Percentiles rank a stretch among this genome's conserved stretches.
phyloP scores from a whole-genome alignment of 352 stramenopile species.

The Pythium myriotylum region DNA sequence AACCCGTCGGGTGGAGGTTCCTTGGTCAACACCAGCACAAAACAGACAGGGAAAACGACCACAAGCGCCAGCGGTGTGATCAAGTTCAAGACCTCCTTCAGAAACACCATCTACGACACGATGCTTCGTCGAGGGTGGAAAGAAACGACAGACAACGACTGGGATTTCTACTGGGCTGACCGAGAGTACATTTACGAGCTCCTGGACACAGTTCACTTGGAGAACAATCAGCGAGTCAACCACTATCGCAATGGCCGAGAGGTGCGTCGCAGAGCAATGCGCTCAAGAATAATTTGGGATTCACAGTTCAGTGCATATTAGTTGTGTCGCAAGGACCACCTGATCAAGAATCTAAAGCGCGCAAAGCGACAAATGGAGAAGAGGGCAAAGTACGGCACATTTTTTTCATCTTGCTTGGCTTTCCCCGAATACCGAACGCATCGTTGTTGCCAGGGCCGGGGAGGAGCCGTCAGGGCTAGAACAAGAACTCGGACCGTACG shows the following conservation, averaged over 20 bases:
- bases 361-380: constrained; percentile 81
- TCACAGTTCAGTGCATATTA: no score
- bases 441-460: constrained; percentile 37
- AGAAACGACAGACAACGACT: constrained; percentile 87
- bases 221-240: constrained; percentile 87
- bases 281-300: background rate
- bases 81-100: constrained; percentile 91
- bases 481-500: constrained; percentile 61
- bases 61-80: constrained; percentile 31
- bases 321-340: constrained; percentile 92
- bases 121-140: constrained; percentile 89
- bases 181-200: constrained; percentile 92
- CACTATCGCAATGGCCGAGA: constrained; percentile 90
- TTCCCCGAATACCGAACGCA: background rate
- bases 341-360: constrained; percentile 96
- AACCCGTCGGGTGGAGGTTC: constrained; percentile 23
- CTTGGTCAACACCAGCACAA: constrained; percentile 1
- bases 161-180: constrained; percentile 91
- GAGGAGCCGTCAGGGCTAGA: constrained; percentile 29
- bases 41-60: constrained; percentile 10
- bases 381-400: constrained; percentile 54
- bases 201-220: constrained; percentile 87
- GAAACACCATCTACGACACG: constrained; percentile 93
- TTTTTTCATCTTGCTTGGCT: background rate
- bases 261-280: constrained; percentile 25